Evolutionary conservation across 495 filamentous ascomycete species (phyloP).

Genomic region (Evansstolkia leycettana): DNA sequence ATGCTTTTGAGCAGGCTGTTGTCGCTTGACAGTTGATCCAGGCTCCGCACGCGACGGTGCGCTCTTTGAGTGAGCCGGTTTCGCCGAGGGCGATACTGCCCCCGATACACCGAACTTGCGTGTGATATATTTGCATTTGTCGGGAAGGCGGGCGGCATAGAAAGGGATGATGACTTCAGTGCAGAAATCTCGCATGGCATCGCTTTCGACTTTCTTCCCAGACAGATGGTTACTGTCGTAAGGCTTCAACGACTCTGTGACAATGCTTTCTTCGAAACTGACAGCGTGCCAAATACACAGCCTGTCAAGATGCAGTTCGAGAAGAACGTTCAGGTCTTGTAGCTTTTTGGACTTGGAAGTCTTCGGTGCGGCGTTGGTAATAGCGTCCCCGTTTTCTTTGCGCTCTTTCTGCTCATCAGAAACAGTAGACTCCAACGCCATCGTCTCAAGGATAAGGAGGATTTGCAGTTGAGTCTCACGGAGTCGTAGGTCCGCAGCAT

Average conservation of each 20-base stretch:
- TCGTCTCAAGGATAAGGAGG: constrained; percentile 77
- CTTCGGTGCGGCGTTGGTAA: constrained; percentile 23
- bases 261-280: constrained; percentile 34
- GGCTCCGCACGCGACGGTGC: constrained; percentile 25
- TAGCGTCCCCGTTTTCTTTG: constrained; percentile 11
- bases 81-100: constrained; percentile 38
- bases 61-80: constrained; percentile 13
- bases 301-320: constrained; percentile 81
- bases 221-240: constrained; percentile 18
- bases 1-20: constrained; percentile 7
- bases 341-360: constrained; percentile 36
- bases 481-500: constrained; percentile 52
- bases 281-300: constrained; percentile 95
- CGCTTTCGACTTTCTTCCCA: constrained; percentile 36
- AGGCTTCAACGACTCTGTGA: constrained; percentile 19
- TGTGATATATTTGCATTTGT: constrained; percentile 65
- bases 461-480: constrained; percentile 84
- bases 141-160: constrained; percentile 73
- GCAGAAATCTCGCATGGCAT: constrained; percentile 67
- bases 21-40: constrained; percentile 42
- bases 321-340: constrained; percentile 46
- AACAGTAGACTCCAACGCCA: constrained; percentile 50
- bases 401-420: constrained; percentile 19
- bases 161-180: constrained; percentile 90
- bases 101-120: constrained; percentile 75